phyloP scores from a whole-genome alignment of 2,329 filamentous ascomycete species.

The Botrytis byssoidea region DNA sequence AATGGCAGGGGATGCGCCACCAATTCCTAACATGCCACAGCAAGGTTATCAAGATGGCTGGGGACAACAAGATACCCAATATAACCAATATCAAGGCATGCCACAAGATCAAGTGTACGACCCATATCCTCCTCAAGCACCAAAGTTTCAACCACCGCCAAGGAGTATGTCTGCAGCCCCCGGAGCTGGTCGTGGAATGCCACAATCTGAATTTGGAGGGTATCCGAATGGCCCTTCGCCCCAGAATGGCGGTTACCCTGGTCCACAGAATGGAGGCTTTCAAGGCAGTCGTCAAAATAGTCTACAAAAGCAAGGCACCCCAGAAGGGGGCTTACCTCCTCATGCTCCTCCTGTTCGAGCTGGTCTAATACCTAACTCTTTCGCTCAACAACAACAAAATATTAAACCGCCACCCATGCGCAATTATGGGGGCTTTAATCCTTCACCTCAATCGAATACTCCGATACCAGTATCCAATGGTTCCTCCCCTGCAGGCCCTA shows the following conservation, averaged over 20 bases:
- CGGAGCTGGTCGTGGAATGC: constrained; percentile 25
- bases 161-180: constrained; percentile 35
- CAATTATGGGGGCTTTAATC: constrained; percentile 38
- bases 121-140: constrained; percentile 26
- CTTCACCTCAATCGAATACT: constrained; percentile 12
- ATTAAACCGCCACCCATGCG: constrained; percentile 55
- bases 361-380: constrained; percentile 59
- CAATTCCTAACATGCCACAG: constrained; percentile 47
- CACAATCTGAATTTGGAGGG: constrained; percentile 27
- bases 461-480: not conserved
- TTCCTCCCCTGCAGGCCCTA: constrained; percentile 16
- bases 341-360: constrained; percentile 64
- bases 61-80: constrained; percentile 29
- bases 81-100: constrained; percentile 26
- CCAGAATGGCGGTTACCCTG: constrained; percentile 23
- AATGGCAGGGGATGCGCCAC: constrained; percentile 63
- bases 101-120: constrained; percentile 28
- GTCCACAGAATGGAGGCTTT: constrained; percentile 24
- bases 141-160: constrained; percentile 34
- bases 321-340: constrained; percentile 48
- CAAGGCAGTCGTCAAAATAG: constrained; percentile 27
- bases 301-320: constrained; percentile 28
- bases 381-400: constrained; percentile 49
- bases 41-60: constrained; percentile 32
- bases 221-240: constrained; percentile 25